A percentile compares a stretch with the other conserved stretches of the same genome.
phyloP scores from a whole-genome alignment of 306 rosid genomes.

The Casuarina cunninghamiana region DNA sequence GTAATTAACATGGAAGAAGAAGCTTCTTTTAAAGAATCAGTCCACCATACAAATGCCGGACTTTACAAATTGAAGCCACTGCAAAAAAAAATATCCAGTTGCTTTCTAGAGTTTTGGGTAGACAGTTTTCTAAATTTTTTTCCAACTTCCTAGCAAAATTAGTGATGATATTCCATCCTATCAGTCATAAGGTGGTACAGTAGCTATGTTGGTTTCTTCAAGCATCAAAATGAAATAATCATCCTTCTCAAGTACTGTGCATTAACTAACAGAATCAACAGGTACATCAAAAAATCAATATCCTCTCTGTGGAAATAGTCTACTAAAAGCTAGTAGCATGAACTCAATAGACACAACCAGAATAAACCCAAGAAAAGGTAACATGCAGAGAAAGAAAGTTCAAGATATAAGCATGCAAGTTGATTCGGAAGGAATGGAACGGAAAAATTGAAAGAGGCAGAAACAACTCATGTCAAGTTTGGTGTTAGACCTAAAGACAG shows the following conservation, averaged over 20 bases:
- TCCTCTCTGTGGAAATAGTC: neutral
- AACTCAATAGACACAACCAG: neutral
- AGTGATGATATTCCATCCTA: neutral
- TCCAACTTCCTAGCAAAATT: neutral
- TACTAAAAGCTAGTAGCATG: neutral
- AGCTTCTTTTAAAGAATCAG: neutral
- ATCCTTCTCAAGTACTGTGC: conserved; percentile 3
- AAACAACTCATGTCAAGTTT: neutral
- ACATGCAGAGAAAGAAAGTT: neutral
- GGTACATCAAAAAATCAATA: neutral
- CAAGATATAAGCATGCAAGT: neutral
- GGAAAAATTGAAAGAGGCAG: neutral
- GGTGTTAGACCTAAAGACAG: neutral
- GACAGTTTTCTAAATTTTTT: neutral
- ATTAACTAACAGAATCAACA: neutral
- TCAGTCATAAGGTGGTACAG: neutral
- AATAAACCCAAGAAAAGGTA: neutral
- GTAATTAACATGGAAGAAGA: neutral
- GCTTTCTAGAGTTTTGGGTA: neutral
- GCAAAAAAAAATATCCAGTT: neutral
- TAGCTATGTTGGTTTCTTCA: neutral
- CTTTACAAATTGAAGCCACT: conserved; percentile 1
- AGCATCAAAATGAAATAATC: neutral
- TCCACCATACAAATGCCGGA: neutral
- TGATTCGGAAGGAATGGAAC: neutral